Percentiles rank a stretch among this genome's conserved stretches.
phyloP scores from a whole-genome alignment of 208 protist genomes.

The Trypanosoma cruzi region DNA sequence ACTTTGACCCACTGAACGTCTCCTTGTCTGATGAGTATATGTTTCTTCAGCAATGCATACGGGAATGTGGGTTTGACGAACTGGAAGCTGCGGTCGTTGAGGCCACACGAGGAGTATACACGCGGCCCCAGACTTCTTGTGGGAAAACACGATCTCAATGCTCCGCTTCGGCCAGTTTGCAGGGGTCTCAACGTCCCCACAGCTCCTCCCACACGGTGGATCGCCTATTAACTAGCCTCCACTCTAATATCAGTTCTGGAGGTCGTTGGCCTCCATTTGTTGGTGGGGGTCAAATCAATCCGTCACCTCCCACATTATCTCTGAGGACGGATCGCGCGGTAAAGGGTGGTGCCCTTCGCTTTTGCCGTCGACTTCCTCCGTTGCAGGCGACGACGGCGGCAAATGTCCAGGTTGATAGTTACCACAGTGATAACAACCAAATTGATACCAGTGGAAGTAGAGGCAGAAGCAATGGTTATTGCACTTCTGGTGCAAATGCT shows the following conservation, averaged over 20 bases:
- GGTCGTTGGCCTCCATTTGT: neutral
- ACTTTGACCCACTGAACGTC: slow-evolving; percentile 67
- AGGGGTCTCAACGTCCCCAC: neutral
- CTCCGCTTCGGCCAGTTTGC: neutral
- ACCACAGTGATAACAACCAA: neutral
- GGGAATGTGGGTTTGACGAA: slow-evolving; percentile 56
- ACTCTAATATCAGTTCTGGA: neutral
- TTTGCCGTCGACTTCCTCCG: slow-evolving; percentile 22
- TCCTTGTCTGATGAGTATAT: slow-evolving; percentile 69
- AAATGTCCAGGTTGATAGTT: neutral
- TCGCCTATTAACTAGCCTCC: neutral
- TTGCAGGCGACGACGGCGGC: neutral
- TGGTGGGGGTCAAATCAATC: neutral
- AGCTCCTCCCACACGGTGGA: neutral
- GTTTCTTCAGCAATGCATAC: slow-evolving; percentile 75
- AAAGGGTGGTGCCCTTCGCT: neutral
- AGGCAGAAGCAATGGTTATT: neutral
- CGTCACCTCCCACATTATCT: neutral
- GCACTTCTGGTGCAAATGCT: neutral
- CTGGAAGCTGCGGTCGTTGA: slow-evolving; percentile 51
- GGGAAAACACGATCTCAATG: slow-evolving; percentile 37
- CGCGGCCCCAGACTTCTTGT: slow-evolving; percentile 68
- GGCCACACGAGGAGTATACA: slow-evolving; percentile 47
- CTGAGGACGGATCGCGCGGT: slow-evolving; percentile 2
- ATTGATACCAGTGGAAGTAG: neutral